Base-by-base conservation (phyloP, 257 asterid species). In the Capsicum pubescens region DNA sequence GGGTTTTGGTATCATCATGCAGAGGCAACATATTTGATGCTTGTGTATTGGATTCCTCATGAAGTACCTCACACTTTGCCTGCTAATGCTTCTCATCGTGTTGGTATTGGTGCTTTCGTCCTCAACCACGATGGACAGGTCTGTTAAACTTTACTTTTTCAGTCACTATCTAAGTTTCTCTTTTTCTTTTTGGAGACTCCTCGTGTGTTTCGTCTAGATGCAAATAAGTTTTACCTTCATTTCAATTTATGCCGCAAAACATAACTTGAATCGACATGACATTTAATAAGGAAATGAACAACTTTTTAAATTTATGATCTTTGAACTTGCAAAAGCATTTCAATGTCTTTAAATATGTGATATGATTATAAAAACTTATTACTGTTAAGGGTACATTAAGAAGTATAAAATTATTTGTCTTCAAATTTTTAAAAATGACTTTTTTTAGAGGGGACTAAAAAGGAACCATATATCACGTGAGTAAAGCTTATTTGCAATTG, bases 1-100 rank as follows among this genome's bases (percentile, higher is more conserved):
- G 99, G 98, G 68, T 96, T 96, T 90, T 92, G 90, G 83, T 96
- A 89, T 88, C 99, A 96, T 93, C 99, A 96, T 83, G 98, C 97
- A 19, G 99, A 94, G 82, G 91, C 97, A 59, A 88, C 78, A 21
- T 92, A 96, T 82, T 84, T 96, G 93, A 96, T 96, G 99, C 98
- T 96, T 46, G 97, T 89, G 42, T 90, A 86, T 82, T 96, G 99
- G 98, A 94, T 96, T 88, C 95, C 98, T 80, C 64, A 42, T 36
- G 46, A 48, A 70, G 84, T 90, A 19, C 71, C 89, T 39, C 91
- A 88, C 84, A 91, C 94, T 79, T 84, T 96, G 69, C 99, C 99
- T 21, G 93, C 93, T 54, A 94, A 92, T 87, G 98, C 98, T 86
- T 88, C 98, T 4, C 99, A 96, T 61, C 92, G 97, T 83, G 98